Evolutionary conservation across 495 filamentous ascomycete genomes (phyloP).

Genomic region (Bacidia rubella): DNA sequence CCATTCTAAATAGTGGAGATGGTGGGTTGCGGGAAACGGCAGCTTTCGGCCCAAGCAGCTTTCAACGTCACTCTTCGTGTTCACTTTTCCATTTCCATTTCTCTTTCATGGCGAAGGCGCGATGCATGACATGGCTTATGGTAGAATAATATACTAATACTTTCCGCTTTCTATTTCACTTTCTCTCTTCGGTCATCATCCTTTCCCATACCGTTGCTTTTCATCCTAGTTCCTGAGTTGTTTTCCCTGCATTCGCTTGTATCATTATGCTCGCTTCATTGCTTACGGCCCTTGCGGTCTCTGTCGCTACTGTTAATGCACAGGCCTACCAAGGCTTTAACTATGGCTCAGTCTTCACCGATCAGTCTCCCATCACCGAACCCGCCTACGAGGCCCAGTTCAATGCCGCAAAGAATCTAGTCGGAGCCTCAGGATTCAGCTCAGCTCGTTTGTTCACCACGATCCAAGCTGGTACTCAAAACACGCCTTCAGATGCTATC

Average conservation of each 20-base stretch:
- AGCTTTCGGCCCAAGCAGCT: no score
- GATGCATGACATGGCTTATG: no score
- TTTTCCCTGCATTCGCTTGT: background rate
- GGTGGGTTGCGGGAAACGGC: background rate
- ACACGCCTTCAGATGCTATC: slow-evolving; percentile 51
- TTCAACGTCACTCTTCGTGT: background rate
- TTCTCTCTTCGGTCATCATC: background rate
- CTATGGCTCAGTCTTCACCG: slow-evolving; percentile 51
- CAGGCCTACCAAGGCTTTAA: slow-evolving; percentile 60
- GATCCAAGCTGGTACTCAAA: slow-evolving; percentile 42
- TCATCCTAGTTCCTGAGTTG: background rate
- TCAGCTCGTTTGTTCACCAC: slow-evolving; percentile 54
- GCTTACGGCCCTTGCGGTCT: background rate
- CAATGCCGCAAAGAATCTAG: slow-evolving; percentile 50
- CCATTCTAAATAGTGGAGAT: background rate
- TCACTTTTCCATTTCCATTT: background rate
- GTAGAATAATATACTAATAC: background rate
- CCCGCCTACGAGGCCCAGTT: slow-evolving; percentile 59
- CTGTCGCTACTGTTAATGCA: slow-evolving; percentile 4
- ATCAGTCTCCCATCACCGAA: slow-evolving; percentile 46
- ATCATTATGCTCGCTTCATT: slow-evolving; percentile 1
- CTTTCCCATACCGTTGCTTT: background rate
- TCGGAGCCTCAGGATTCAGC: slow-evolving; percentile 57
- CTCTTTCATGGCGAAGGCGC: no score
- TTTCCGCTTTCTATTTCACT: background rate